Percentiles rank a stretch among this genome's conserved stretches.
phyloP scores from a whole-genome alignment of 352 stramenopile species.

The Pythium aristosporum region DNA sequence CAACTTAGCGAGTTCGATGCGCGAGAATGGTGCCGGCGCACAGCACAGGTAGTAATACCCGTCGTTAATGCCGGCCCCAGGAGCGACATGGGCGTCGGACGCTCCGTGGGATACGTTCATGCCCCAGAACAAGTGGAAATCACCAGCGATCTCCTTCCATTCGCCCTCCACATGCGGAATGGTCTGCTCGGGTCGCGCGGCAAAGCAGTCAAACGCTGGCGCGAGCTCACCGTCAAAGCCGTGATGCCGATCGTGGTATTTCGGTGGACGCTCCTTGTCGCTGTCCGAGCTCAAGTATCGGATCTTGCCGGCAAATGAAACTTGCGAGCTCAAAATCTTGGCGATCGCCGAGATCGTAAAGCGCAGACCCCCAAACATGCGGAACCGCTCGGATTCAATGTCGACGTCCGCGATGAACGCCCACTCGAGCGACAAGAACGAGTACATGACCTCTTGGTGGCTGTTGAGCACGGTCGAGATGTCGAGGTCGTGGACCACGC shows the following conservation, averaged over 20 bases:
- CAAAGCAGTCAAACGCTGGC: slow-evolving; percentile 27
- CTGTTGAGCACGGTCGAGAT: slow-evolving; percentile 50
- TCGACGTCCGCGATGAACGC: slow-evolving; percentile 63
- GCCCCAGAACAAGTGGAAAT: slow-evolving; percentile 45
- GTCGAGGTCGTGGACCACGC: slow-evolving; percentile 60
- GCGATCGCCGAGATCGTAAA: slow-evolving; percentile 43
- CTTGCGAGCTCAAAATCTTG: slow-evolving; percentile 33
- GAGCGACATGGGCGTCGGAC: slow-evolving; percentile 29
- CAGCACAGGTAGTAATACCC: slow-evolving; percentile 35
- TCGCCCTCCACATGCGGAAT: slow-evolving; percentile 24
- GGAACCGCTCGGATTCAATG: slow-evolving; percentile 46
- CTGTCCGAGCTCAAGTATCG: slow-evolving; percentile 31
- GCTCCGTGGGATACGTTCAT: slow-evolving; percentile 39
- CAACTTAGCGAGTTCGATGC: slow-evolving; percentile 27
- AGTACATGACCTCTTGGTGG: slow-evolving; percentile 56
- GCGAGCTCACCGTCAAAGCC: slow-evolving; percentile 28
- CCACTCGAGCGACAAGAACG: slow-evolving; percentile 86
- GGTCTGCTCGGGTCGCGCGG: slow-evolving; percentile 20
- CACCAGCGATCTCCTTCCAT: slow-evolving; percentile 32
- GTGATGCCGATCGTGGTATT: slow-evolving; percentile 31
- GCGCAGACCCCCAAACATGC: slow-evolving; percentile 41
- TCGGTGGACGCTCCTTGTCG: slow-evolving; percentile 16
- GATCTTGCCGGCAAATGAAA: slow-evolving; percentile 26
- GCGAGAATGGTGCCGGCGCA: slow-evolving; percentile 21
- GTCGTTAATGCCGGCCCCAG: slow-evolving; percentile 33